Evolutionary conservation across 2,329 filamentous ascomycete genomes (phyloP), one percentile per base, ranked within the genome.

Genomic region (Penicillium fuscoglaucum): DNA sequence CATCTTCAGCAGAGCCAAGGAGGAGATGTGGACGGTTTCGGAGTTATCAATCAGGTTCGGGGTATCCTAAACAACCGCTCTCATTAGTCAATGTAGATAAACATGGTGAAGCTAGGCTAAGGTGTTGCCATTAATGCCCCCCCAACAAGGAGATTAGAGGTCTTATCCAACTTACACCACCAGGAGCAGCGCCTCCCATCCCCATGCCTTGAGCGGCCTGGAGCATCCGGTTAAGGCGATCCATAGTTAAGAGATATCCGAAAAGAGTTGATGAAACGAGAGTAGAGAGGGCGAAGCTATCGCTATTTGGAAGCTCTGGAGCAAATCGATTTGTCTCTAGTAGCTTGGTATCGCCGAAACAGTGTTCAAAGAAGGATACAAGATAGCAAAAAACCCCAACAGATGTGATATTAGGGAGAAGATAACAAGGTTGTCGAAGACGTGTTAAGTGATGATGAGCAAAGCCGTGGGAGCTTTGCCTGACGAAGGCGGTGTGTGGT

Each of bases 21-120:
- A 99, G 52, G 95, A 99, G 71, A 99, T 99, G 81, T 99, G 96
- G 68, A 99, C 95, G 35, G 95, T 99, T 82, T 99, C 95, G 70
- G 93, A 96, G 81, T 99, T 99, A 77, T 99, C 95, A 77, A 99
- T 96, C 61, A 99, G 85, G 74, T 89, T 93, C 40, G 86, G 84
- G 68, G 93, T 95, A 71, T 98, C 93, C 91, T 96, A 59, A 26
- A 51, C 4, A 41, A 28, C 13, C 29, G 19, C 2, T 35, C 46
- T 44, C n/a, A 21, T 46, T 39, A 55, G 56, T 55, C 54, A 48
- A 21, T 52, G 13, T 37, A 24, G 15, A 19, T 24, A 17, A 24
- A 19, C 29, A 15, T 26, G 31, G 47, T n/a, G 41, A 46, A 52
- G 51, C 29, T 52, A 47, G 39, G 19, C 29, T 55, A 43, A 15